Conservation (phyloP, 2,329 filamentous ascomycete species). For the Claviceps humidiphila region DNA sequence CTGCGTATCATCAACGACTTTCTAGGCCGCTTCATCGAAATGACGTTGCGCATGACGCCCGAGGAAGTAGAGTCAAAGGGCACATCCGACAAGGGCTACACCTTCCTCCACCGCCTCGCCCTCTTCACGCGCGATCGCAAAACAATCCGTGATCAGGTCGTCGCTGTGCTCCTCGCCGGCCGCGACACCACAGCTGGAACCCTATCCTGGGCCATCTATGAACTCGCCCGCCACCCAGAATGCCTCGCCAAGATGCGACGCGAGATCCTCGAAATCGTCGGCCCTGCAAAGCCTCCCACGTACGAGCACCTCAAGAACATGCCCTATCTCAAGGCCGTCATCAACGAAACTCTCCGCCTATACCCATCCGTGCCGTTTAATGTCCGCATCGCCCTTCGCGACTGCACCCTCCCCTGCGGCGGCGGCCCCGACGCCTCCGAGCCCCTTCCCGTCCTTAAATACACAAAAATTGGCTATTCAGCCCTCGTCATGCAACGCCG, state of each 20-base stretch:
- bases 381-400: constrained; percentile 54
- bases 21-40: constrained; percentile 58
- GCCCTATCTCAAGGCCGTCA: constrained; percentile 62
- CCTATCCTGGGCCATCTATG: constrained; percentile 71
- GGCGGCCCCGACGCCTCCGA: constrained; percentile 36
- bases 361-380: constrained; percentile 74
- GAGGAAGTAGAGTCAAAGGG: constrained; percentile 53
- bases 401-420: constrained; percentile 63
- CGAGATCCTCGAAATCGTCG: constrained; percentile 59
- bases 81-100: constrained; percentile 61
- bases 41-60: constrained; percentile 47
- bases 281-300: constrained; percentile 47
- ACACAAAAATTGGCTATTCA: constrained; percentile 35
- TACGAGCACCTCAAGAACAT: constrained; percentile 78
- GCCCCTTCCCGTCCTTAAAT: constrained; percentile 29
- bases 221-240: constrained; percentile 59
- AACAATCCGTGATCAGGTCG: constrained; percentile 71
- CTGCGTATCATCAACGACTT: constrained; percentile 62
- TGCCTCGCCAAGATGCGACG: constrained; percentile 53
- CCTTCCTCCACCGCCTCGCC: constrained; percentile 76
- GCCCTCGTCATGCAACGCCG: constrained; percentile 38
- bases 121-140: constrained; percentile 55
- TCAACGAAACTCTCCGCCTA: constrained; percentile 66
- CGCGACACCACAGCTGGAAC: constrained; percentile 78
- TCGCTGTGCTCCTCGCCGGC: constrained; percentile 71